A percentile compares a stretch with the other conserved stretches of the same genome.
These are phyloP conservation scores for Xylaria sp. DNA, from an alignment of 2,329 filamentous ascomycete species.

Conservation along the genomic window DNA sequence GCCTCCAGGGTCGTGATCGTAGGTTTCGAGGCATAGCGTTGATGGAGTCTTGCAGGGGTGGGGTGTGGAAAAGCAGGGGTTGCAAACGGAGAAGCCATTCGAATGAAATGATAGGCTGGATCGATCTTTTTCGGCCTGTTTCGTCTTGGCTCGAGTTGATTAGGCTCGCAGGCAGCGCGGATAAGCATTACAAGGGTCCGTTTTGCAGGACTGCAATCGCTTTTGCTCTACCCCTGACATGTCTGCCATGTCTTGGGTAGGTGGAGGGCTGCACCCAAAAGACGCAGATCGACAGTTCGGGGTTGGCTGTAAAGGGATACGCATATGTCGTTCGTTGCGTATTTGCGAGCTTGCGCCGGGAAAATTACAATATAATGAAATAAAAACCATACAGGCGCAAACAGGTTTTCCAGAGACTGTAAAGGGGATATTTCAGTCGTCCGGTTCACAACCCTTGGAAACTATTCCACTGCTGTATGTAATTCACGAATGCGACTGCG, in stretches of 20 bases:
- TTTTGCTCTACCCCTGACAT: constrained; percentile 12
- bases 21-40: constrained; percentile 44
- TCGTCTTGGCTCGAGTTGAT: constrained; percentile 36
- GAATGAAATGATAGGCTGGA: constrained; percentile 36
- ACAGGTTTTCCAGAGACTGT: too few species aligned
- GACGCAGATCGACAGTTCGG: background rate
- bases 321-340: background rate
- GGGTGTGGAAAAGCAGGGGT: constrained; percentile 15
- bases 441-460: too few species aligned
- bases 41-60: constrained; percentile 38
- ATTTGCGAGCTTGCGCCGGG: background rate
- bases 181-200: background rate
- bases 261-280: background rate
- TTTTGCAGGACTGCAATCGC: background rate
- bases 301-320: background rate
- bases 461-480: too few species aligned
- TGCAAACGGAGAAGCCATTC: constrained; percentile 16
- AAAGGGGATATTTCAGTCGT: too few species aligned
- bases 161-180: constrained; percentile 20
- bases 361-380: too few species aligned
- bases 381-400: too few species aligned
- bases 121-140: constrained; percentile 35
- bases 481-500: too few species aligned
- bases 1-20: constrained; percentile 39
- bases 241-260: constrained; percentile 1